Evolutionary conservation across 2,329 filamentous ascomycete genomes (phyloP).

Genomic region (Talaromyces sp.): DNA sequence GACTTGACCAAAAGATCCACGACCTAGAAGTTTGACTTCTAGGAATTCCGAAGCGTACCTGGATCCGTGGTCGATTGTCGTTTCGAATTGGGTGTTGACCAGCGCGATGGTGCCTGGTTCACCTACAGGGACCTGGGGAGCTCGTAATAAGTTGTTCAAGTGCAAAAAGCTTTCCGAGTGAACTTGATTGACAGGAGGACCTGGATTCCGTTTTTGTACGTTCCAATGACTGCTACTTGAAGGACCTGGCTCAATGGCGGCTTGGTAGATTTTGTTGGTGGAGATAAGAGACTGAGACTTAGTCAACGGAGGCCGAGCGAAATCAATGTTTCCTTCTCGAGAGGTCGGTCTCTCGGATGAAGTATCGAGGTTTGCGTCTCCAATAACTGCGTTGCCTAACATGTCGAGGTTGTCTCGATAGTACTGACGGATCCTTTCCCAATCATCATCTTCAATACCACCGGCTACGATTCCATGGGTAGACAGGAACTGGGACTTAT

Average conservation of each 20-base stretch:
- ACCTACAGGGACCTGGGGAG: constrained; percentile 26
- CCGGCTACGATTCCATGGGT: constrained; percentile 40
- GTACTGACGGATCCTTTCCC: constrained; percentile 34
- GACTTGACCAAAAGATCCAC: constrained; percentile 64
- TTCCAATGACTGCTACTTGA: constrained; percentile 19
- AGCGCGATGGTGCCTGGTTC: constrained; percentile 33
- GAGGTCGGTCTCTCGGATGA: constrained; percentile 20
- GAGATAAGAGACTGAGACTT: constrained; percentile 10
- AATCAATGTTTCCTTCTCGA: constrained; percentile 24
- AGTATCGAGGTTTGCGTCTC: constrained; percentile 31
- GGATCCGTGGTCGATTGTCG: constrained; percentile 31
- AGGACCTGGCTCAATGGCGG: constrained; percentile 12
- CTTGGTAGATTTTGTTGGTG: constrained; percentile 22
- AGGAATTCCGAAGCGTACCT: constrained; percentile 52
- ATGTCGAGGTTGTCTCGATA: constrained; percentile 45
- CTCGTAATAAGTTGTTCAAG: constrained; percentile 23
- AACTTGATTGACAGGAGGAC: constrained; percentile 20
- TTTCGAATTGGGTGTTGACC: constrained; percentile 25
- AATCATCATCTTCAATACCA: constrained; percentile 39
- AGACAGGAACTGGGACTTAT: constrained; percentile 43
- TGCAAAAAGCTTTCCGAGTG: constrained; percentile 27
- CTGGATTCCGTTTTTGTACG: constrained; percentile 22
- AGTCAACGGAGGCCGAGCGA: constrained; percentile 19
- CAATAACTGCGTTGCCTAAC: constrained; percentile 37
- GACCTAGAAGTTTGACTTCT: constrained; percentile 57